phyloP scores from a whole-genome alignment of 2,329 filamentous ascomycete genomes.

The Ophiostoma piceae region DNA sequence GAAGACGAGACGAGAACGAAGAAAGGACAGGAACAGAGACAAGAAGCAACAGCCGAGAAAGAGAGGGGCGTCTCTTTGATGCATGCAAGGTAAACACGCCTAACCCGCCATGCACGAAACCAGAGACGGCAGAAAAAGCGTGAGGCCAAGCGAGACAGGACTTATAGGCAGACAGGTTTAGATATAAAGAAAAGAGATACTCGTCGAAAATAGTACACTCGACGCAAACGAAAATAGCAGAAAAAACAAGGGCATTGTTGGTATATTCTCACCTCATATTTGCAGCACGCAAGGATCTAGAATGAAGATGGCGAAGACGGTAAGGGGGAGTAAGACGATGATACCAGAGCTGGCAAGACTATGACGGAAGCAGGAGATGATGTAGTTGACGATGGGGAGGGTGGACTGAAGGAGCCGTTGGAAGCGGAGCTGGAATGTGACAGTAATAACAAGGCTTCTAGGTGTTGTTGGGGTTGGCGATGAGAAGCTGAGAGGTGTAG shows the following conservation, averaged over 20 bases:
- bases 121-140: slow-evolving; percentile 2
- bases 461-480: not conserved
- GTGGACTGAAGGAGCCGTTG: not conserved
- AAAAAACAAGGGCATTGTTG: slow-evolving; percentile 2
- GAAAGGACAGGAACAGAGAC: not conserved
- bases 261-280: slow-evolving; percentile 3
- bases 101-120: not conserved
- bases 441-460: not conserved
- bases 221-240: not conserved
- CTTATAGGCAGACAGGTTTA: not conserved
- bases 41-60: not conserved
- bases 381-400: not conserved
- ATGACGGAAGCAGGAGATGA: not conserved
- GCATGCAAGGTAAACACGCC: not conserved
- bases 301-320: not conserved
- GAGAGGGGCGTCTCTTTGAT: slow-evolving; percentile 10
- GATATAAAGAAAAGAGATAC: not conserved
- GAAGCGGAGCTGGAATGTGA: slow-evolving; percentile 9
- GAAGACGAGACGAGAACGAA: not conserved
- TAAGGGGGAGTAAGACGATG: not conserved
- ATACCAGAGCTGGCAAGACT: not conserved
- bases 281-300: not conserved
- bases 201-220: not conserved
- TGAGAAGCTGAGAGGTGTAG: not conserved
- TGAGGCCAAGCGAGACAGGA: not conserved